Conservation (phyloP, 2,329 filamentous ascomycete genomes). For the Exophiala calicioides region DNA sequence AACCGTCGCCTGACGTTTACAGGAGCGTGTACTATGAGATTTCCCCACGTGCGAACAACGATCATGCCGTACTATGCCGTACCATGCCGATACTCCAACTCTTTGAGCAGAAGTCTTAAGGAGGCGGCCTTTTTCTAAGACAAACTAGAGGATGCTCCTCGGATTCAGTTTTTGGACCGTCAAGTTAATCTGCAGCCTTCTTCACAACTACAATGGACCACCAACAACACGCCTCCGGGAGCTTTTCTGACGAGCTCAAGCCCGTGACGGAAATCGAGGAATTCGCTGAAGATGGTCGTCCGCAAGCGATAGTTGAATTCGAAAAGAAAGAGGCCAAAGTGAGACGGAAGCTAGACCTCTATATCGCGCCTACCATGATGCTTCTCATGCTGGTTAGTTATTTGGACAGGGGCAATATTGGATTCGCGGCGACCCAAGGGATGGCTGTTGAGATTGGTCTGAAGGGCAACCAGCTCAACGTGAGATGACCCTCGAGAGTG, state of each 20-base stretch:
- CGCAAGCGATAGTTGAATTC: constrained; percentile 12
- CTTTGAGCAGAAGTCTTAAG: too few relatives aligned
- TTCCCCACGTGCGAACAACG: too few relatives aligned
- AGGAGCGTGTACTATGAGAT: too few relatives aligned
- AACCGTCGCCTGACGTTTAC: too few relatives aligned
- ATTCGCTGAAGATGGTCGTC: constrained; percentile 14
- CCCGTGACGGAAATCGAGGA: constrained; percentile 18
- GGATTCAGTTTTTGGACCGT: too few relatives aligned
- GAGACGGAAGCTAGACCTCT: constrained; percentile 25
- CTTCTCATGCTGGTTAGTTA: constrained; percentile 82
- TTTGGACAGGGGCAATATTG: constrained; percentile 73
- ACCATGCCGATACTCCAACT: too few relatives aligned
- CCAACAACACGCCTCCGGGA: constrained; percentile 4
- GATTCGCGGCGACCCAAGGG: constrained; percentile 63
- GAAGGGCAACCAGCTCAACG: constrained; percentile 40
- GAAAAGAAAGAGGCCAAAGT: constrained; percentile 18
- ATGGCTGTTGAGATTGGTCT: constrained; percentile 50
- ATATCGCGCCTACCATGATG: constrained; percentile 65
- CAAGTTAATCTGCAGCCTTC: background rate
- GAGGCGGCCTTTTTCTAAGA: too few relatives aligned
- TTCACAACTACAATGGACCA: constrained; percentile 7
- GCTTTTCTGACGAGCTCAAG: constrained; percentile 14
- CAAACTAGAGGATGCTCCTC: too few relatives aligned
- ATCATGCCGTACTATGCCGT: too few relatives aligned
- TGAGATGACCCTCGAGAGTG: background rate